phyloP scores from a whole-genome alignment of 495 filamentous ascomycete species.

The Hamigera avellanea region DNA sequence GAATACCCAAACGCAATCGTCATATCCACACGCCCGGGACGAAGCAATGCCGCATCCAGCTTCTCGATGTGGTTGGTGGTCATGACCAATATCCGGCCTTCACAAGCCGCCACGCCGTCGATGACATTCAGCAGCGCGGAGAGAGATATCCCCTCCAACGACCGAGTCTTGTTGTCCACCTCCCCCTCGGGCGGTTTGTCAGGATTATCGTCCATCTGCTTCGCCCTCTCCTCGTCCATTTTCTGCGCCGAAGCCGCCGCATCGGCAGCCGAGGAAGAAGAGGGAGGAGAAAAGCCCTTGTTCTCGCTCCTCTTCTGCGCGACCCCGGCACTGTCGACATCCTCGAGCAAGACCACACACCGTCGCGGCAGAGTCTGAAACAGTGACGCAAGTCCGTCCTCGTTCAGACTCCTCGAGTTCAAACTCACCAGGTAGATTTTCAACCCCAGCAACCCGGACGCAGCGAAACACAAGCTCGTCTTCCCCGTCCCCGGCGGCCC shows the following conservation, averaged over 20 bases:
- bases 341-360: constrained; percentile 38
- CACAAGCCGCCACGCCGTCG: constrained; percentile 66
- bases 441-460: constrained; percentile 30
- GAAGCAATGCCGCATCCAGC: constrained; percentile 63
- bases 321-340: constrained; percentile 41
- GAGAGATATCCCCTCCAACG: constrained; percentile 40
- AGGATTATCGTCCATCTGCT: neutral
- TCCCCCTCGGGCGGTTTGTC: neutral
- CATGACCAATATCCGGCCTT: constrained; percentile 74
- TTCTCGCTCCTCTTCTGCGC: constrained; percentile 34
- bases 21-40: constrained; percentile 70
- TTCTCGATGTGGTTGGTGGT: constrained; percentile 72
- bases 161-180: constrained; percentile 9
- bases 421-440: constrained; percentile 36
- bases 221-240: neutral
- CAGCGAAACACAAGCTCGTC: constrained; percentile 38
- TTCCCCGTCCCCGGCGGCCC: constrained; percentile 41
- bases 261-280: neutral
- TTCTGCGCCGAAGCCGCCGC: neutral
- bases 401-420: constrained; percentile 32
- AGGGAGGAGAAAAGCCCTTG: neutral
- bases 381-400: constrained; percentile 57
- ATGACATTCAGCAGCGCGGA: constrained; percentile 71
- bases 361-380: constrained; percentile 45
- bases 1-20: constrained; percentile 58